Conservation (phyloP, 108 stramenopile genomes). For the Skeletonema grethae region DNA sequence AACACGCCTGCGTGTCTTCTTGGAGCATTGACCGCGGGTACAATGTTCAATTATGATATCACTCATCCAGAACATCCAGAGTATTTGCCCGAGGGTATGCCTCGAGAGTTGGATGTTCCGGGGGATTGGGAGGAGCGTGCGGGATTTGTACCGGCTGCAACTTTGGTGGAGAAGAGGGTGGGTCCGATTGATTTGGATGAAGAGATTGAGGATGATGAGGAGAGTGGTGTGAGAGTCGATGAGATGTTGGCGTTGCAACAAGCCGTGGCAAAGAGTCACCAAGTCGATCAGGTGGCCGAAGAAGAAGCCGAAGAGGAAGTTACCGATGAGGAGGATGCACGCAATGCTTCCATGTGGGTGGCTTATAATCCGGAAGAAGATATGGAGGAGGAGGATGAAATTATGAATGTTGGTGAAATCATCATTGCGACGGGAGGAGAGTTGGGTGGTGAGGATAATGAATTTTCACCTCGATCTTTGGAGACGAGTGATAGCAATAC, state of each 20-base stretch:
- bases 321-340: constrained; percentile 11
- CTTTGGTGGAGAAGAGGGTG: not conserved
- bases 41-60: constrained; percentile 4
- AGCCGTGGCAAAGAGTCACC: not conserved
- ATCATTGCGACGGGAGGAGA: constrained; percentile 15
- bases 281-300: not conserved
- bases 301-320: not conserved
- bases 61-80: constrained; percentile 28
- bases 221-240: constrained; percentile 7
- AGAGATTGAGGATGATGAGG: constrained; percentile 6
- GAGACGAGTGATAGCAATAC: not conserved
- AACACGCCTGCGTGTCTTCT: constrained; percentile 19
- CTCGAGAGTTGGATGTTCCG: constrained; percentile 20
- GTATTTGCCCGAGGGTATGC: constrained; percentile 28
- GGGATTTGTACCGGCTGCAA: constrained; percentile 17
- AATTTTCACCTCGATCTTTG: not conserved
- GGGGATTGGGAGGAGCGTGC: constrained; percentile 47
- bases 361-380: constrained; percentile 26
- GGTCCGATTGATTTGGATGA: constrained; percentile 37
- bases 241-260: not conserved
- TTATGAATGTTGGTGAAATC: constrained; percentile 27
- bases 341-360: constrained; percentile 47
- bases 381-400: constrained; percentile 20
- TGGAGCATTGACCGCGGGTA: constrained; percentile 29
- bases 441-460: not conserved